Conservation (phyloP, 1,284 basidiomycete species). For the Irpex lacteus region DNA sequence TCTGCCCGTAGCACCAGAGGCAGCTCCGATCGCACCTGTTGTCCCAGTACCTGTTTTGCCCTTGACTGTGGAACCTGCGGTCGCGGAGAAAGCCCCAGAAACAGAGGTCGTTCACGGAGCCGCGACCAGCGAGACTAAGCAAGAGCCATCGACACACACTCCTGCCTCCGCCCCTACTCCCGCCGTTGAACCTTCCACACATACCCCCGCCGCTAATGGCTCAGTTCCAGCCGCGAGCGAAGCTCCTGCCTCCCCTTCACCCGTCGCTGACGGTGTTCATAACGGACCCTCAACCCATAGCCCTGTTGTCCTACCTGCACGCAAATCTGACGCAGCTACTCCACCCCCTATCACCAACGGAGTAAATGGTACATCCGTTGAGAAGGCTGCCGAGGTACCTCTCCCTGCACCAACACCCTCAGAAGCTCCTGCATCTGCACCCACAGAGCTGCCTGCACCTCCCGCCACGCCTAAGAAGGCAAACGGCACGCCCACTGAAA, state of each 20-base stretch:
- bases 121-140: constrained; percentile 7
- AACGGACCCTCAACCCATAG: constrained; percentile 18
- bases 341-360: not conserved
- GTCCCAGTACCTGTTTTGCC: constrained; percentile 18
- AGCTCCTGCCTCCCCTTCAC: not conserved
- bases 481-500: constrained; percentile 14
- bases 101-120: constrained; percentile 11
- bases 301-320: constrained; percentile 8
- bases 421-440: constrained; percentile 2
- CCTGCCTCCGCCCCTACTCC: constrained; percentile 3
- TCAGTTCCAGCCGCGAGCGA: not conserved
- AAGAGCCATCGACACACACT: constrained; percentile 14
- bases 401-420: constrained; percentile 12
- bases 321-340: not conserved
- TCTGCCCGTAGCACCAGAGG: constrained; percentile 9
- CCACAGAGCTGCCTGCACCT: not conserved
- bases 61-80: constrained; percentile 8
- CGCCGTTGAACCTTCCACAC: constrained; percentile 11
- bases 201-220: constrained; percentile 4
- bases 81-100: constrained; percentile 8
- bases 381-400: constrained; percentile 5
- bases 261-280: not conserved
- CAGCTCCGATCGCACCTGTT: constrained; percentile 6
- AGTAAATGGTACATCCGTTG: constrained; percentile 8
- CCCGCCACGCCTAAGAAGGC: constrained; percentile 12